phyloP scores from a whole-genome alignment of 768 basidiomycete genomes.

The Tricholoma matsutake region DNA sequence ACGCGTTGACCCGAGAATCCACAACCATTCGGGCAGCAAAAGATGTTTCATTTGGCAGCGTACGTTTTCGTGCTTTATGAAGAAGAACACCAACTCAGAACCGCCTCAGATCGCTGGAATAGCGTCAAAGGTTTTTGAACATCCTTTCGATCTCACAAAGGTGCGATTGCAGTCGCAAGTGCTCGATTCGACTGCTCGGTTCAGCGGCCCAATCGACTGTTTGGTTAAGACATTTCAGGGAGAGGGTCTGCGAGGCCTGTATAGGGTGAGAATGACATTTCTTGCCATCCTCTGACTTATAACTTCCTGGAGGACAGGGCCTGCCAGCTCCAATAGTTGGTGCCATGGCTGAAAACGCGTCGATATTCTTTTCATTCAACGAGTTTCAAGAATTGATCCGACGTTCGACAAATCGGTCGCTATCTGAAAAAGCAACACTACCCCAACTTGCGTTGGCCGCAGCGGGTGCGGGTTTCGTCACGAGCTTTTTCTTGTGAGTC shows the following conservation, averaged over 20 bases:
- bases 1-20: constrained; percentile 18
- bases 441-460: constrained; percentile 77
- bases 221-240: constrained; percentile 73
- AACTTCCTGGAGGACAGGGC: constrained; percentile 50
- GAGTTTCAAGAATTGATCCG: constrained; percentile 67
- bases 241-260: constrained; percentile 84
- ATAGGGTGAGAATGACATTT: constrained; percentile 57
- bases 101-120: constrained; percentile 73
- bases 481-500: constrained; percentile 84
- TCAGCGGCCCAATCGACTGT: constrained; percentile 87
- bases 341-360: constrained; percentile 90
- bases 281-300: constrained; percentile 1
- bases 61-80: constrained; percentile 3
- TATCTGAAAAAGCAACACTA: constrained; percentile 40
- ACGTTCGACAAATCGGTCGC: constrained; percentile 28
- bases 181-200: constrained; percentile 49
- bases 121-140: constrained; percentile 79
- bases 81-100: not conserved
- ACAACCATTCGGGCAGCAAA: constrained; percentile 14
- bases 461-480: constrained; percentile 80
- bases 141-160: constrained; percentile 95
- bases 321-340: constrained; percentile 88
- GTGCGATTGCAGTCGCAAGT: constrained; percentile 92
- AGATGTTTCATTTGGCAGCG: constrained; percentile 24
- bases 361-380: constrained; percentile 83